These are phyloP conservation scores for Eutypa lata DNA, from an alignment of 2,329 filamentous ascomycete genomes.

Conservation along the genomic window DNA sequence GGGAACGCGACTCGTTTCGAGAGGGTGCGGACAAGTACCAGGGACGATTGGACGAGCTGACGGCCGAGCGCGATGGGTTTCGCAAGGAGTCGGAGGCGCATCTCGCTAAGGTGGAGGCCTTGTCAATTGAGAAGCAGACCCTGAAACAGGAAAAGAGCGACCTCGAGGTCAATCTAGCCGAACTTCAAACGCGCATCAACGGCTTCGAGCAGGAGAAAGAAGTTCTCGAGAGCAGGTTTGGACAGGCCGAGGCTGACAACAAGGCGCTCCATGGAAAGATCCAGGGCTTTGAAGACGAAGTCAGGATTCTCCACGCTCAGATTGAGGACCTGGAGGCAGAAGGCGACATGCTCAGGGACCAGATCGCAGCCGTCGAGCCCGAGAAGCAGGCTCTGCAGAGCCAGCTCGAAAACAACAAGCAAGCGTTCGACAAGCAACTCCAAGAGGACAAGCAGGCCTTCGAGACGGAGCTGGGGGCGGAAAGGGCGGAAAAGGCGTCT, in stretches of 20 bases:
- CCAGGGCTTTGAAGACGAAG: conserved; percentile 24
- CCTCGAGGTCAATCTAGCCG: conserved; percentile 6
- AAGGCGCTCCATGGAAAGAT: conserved; percentile 23
- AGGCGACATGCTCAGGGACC: conserved; percentile 11
- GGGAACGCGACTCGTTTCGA: conserved; percentile 21
- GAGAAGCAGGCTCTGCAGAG: conserved; percentile 5
- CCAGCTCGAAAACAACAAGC: conserved; percentile 6
- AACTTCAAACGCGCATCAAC: conserved; percentile 1
- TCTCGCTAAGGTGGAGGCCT: not conserved
- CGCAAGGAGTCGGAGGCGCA: not conserved
- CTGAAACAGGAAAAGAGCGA: conserved; percentile 14
- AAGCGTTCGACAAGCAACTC: conserved; percentile 12
- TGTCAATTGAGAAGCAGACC: not conserved
- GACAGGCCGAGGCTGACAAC: conserved; percentile 23
- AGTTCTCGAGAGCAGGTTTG: conserved; percentile 24
- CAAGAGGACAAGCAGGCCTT: conserved; percentile 17
- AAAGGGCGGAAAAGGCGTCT: conserved; percentile 23
- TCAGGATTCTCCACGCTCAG: conserved; percentile 23
- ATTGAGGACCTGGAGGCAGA: conserved; percentile 20
- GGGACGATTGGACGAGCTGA: conserved; percentile 12
- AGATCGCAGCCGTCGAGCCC: conserved; percentile 12
- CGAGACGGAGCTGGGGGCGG: conserved; percentile 16
- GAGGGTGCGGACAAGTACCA: conserved; percentile 15
- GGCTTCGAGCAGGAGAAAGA: conserved; percentile 25
- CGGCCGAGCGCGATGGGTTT: not conserved